phyloP scores from a whole-genome alignment of 2,329 filamentous ascomycete genomes.

The Monosporascus cannonballus region DNA sequence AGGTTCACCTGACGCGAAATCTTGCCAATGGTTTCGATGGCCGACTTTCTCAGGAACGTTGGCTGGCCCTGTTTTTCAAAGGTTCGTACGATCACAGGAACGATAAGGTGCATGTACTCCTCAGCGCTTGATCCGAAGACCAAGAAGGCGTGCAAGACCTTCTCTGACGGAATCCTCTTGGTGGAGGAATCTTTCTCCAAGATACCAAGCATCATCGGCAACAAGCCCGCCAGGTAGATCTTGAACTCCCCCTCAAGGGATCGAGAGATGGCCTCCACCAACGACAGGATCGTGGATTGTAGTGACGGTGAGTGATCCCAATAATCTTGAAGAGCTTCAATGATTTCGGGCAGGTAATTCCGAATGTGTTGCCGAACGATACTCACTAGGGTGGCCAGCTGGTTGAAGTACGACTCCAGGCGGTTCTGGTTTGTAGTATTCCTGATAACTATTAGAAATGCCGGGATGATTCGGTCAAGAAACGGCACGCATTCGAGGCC shows the following conservation, averaged over 20 bases:
- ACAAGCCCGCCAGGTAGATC: constrained; percentile 80
- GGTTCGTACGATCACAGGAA: constrained; percentile 88
- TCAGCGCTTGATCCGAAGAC: constrained; percentile 94
- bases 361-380: constrained; percentile 97
- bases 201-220: constrained; percentile 91
- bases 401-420: constrained; percentile 95
- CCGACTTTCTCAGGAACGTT: constrained; percentile 71
- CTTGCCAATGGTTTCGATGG: constrained; percentile 91
- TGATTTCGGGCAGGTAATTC: constrained; percentile 80
- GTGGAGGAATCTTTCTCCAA: constrained; percentile 77
- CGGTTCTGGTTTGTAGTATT: constrained; percentile 65
- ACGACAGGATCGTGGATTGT: constrained; percentile 82
- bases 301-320: constrained; percentile 78
- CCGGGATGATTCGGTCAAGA: constrained; percentile 87
- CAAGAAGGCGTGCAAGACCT: constrained; percentile 88
- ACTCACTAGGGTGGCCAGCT: constrained; percentile 84
- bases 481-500: constrained; percentile 95
- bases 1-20: constrained; percentile 95
- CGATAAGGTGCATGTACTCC: constrained; percentile 98
- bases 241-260: constrained; percentile 98
- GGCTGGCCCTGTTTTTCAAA: constrained; percentile 88
- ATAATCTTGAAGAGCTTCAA: constrained; percentile 80
- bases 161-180: constrained; percentile 77
- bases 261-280: constrained; percentile 89
- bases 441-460: constrained; percentile 83